Percentiles rank a stretch among this genome's conserved stretches.
Conservation (phyloP, 2,329 filamentous ascomycete species). For the Fusarium aywerte region DNA sequence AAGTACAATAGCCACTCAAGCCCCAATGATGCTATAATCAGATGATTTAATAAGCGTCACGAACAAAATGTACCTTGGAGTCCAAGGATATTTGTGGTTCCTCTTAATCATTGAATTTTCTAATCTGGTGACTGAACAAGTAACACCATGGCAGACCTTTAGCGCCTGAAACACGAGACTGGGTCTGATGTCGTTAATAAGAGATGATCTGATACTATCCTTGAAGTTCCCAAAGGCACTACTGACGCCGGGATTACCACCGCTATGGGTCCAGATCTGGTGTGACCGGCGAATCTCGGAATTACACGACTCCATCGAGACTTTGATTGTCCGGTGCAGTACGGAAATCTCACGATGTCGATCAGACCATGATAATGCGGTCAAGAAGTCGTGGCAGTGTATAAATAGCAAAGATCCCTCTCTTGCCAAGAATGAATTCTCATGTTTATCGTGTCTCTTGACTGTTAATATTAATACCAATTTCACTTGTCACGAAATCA, state of each 20-base stretch:
- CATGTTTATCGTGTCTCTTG: too few relatives aligned
- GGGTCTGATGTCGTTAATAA: not conserved
- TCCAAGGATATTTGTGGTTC: not conserved
- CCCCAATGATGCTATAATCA: not conserved
- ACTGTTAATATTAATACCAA: too few relatives aligned
- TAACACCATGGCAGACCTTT: not conserved
- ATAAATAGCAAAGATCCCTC: not conserved
- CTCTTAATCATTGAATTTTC: constrained; percentile 50
- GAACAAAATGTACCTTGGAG: not conserved
- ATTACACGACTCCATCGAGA: constrained; percentile 21
- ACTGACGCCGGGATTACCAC: constrained; percentile 24
- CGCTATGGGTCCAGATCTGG: constrained; percentile 29
- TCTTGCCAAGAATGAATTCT: accelerated
- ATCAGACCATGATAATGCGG: constrained; percentile 9
- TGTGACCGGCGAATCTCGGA: constrained; percentile 20
- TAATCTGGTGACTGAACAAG: not conserved
- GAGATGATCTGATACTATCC: constrained; percentile 18
- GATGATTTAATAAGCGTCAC: not conserved
- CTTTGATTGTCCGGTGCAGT: constrained; percentile 8
- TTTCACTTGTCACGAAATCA: not conserved
- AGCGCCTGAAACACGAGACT: constrained; percentile 7
- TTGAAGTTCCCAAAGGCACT: not conserved
- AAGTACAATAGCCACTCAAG: not conserved
- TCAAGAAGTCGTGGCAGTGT: not conserved
- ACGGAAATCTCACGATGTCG: not conserved